Evolutionary conservation across 371 early-diverging fungal genomes (phyloP).

Genomic region (Ecytonucleospora hepatopenaei): DNA sequence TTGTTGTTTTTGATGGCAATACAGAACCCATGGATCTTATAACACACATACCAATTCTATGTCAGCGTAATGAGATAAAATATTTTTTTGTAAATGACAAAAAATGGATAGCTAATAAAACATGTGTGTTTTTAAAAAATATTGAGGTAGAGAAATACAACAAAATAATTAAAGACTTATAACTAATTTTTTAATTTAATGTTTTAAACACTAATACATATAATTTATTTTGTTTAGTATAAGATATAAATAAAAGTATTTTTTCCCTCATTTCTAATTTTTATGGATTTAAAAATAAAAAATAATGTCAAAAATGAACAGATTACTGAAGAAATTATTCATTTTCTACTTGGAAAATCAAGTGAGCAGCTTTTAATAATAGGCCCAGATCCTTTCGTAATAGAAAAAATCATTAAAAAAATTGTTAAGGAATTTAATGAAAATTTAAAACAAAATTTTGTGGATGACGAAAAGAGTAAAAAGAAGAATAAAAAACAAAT

Average conservation of each 20-base stretch:
- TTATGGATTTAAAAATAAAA: no score
- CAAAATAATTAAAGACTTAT: background rate
- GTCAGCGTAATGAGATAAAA: slow-evolving; percentile 81
- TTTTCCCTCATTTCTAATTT: no score
- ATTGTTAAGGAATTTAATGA: background rate
- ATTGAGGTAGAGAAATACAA: background rate
- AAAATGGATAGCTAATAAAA: slow-evolving; percentile 14
- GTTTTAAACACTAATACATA: background rate
- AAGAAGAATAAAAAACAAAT: background rate
- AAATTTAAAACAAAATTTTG: no score
- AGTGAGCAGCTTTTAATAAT: slow-evolving; percentile 9
- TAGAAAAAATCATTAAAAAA: background rate
- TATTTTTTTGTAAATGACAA: slow-evolving; percentile 82
- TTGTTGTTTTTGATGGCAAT: slow-evolving; percentile 83
- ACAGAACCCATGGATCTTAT: slow-evolving; percentile 89
- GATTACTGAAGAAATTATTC: background rate
- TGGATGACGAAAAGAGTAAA: background rate
- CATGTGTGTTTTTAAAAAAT: slow-evolving; percentile 27
- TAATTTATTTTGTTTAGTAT: no score
- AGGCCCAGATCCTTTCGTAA: slow-evolving; percentile 5
- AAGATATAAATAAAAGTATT: no score
- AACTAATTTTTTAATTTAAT: background rate
- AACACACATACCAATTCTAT: slow-evolving; percentile 84
- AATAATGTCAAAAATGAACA: background rate
- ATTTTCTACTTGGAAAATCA: background rate